phyloP scores from a whole-genome alignment of 2,329 filamentous ascomycete genomes.

The Monilinia aucupariae region DNA sequence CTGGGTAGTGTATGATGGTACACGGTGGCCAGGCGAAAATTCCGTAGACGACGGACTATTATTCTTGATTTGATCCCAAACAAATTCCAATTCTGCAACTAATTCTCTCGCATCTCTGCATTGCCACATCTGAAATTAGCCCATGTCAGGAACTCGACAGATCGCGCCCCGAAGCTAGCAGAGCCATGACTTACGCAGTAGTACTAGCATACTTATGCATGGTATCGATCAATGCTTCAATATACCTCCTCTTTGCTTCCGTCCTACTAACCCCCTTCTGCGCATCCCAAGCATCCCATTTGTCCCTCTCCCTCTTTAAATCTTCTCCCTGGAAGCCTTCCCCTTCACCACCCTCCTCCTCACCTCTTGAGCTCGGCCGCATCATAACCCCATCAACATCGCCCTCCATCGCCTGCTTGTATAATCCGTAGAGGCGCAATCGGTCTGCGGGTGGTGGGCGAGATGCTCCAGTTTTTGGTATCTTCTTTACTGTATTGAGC shows the following conservation, averaged over 20 bases:
- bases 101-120: constrained; percentile 73
- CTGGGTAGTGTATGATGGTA: constrained; percentile 32
- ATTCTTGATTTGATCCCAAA: constrained; percentile 96
- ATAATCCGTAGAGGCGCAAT: constrained; percentile 90
- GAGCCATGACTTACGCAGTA: constrained; percentile 54
- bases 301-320: constrained; percentile 51
- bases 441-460: constrained; percentile 81
- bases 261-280: constrained; percentile 79
- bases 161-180: not conserved
- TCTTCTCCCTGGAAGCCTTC: constrained; percentile 34
- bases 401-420: constrained; percentile 99
- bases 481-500: constrained; percentile 96
- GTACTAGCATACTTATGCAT: constrained; percentile 92
- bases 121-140: constrained; percentile 18
- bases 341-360: constrained; percentile 45
- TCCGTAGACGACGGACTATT: constrained; percentile 64
- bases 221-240: constrained; percentile 88
- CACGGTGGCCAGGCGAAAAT: constrained; percentile 47
- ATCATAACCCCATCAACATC: constrained; percentile 94
- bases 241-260: constrained; percentile 90
- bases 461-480: constrained; percentile 84
- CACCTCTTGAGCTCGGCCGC: constrained; percentile 61
- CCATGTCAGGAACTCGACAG: not conserved
- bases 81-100: constrained; percentile 93
- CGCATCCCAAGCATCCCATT: constrained; percentile 94